These are phyloP conservation scores for Umbellularia californica DNA, from an alignment of 164 flowering plant species.

Conservation along the genomic window DNA sequence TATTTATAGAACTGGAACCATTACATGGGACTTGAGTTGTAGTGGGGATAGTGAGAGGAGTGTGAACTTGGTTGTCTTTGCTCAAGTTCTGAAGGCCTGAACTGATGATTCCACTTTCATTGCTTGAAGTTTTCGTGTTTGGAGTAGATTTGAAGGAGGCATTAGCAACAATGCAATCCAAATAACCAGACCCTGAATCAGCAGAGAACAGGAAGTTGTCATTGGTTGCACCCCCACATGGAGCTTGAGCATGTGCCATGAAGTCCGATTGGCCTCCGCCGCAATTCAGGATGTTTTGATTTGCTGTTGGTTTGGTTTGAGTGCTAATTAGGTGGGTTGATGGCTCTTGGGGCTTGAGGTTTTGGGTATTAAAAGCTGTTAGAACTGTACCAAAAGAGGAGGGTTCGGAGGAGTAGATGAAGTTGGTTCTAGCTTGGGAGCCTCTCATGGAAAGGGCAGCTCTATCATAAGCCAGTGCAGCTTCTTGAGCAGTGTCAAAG, in stretches of 20 bases:
- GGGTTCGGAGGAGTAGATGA: constrained; percentile 57
- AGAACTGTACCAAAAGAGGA: constrained; percentile 40
- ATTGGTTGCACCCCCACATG: constrained; percentile 21
- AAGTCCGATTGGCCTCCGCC: constrained; percentile 14
- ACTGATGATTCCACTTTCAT: constrained; percentile 4
- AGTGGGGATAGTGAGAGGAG: neutral
- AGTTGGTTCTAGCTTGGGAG: constrained; percentile 89
- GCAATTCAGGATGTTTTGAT: constrained; percentile 14
- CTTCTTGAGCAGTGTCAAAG: constrained; percentile 96
- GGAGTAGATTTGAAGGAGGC: constrained; percentile 55
- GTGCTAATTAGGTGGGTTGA: constrained; percentile 11
- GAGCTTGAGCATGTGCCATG: constrained; percentile 8
- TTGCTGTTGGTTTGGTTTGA: constrained; percentile 12
- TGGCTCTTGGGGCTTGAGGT: constrained; percentile 30
- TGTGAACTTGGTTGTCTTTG: neutral
- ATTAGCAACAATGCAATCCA: constrained; percentile 75
- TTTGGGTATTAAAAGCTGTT: constrained; percentile 39
- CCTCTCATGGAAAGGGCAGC: constrained; percentile 96
- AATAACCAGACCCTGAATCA: constrained; percentile 70
- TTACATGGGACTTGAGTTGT: constrained; percentile 18
- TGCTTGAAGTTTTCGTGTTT: constrained; percentile 9
- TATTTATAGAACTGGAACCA: constrained; percentile 6
- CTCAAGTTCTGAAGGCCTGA: constrained; percentile 10
- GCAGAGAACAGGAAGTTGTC: constrained; percentile 30
- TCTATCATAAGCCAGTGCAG: constrained; percentile 94